Evolutionary conservation across 2,329 filamentous ascomycete species (phyloP).

Genomic region (Rhytidhysteron rufulum): DNA sequence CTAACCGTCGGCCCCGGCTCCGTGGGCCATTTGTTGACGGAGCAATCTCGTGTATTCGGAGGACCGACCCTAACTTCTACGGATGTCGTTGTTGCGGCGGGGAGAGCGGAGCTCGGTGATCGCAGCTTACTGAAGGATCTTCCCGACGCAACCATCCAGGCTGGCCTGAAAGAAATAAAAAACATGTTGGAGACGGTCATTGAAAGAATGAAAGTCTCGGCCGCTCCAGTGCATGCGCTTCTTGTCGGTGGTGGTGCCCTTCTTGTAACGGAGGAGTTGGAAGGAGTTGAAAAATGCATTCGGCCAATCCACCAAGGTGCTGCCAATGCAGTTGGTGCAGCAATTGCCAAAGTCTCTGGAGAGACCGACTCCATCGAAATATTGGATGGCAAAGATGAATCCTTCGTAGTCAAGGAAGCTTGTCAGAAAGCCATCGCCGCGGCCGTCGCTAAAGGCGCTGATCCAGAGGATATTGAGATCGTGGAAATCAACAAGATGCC

Average conservation of each 20-base stretch:
- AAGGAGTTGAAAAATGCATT: conserved; percentile 54
- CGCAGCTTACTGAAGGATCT: no score
- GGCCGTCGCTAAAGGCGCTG: conserved; percentile 36
- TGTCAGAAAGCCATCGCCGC: conserved; percentile 37
- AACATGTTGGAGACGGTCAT: conserved; percentile 54
- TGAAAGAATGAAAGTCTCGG: conserved; percentile 61
- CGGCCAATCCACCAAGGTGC: conserved; percentile 57
- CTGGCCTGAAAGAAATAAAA: no score
- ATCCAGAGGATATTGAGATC: conserved; percentile 25
- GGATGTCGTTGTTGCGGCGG: neutral
- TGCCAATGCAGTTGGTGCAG: conserved; percentile 63
- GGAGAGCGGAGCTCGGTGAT: no score
- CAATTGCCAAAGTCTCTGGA: conserved; percentile 56
- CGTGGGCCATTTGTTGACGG: neutral
- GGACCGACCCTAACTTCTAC: neutral
- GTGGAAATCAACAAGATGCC: conserved; percentile 48
- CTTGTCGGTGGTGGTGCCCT: conserved; percentile 63
- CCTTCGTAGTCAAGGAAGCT: conserved; percentile 35
- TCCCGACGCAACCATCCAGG: no score
- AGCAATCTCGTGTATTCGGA: neutral
- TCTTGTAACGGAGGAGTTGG: conserved; percentile 53
- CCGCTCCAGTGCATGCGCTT: conserved; percentile 56
- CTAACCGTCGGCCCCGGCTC: neutral
- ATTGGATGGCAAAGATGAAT: conserved; percentile 28
- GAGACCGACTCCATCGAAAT: conserved; percentile 39